Evolutionary conservation across 768 basidiomycete genomes (phyloP).

Genomic region (Trametes cubensis): DNA sequence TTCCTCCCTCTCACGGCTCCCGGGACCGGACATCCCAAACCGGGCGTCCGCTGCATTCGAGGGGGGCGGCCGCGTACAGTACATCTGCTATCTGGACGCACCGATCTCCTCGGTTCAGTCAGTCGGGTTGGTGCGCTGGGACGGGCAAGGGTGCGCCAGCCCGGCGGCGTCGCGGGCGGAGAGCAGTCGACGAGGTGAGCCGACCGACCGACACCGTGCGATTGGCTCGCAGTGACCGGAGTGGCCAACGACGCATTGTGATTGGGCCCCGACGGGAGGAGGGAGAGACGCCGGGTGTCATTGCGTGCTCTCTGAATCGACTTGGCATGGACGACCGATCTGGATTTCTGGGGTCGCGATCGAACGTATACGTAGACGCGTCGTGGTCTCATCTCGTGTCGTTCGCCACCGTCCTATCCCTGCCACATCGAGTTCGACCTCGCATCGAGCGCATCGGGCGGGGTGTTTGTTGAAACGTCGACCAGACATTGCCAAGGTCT

Average conservation of each 20-base stretch:
- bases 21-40: background rate
- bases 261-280: background rate
- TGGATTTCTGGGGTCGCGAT: background rate
- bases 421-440: too few relatives aligned
- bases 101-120: background rate
- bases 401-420: too few relatives aligned
- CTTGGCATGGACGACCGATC: constrained; percentile 3
- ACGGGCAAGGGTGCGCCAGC: background rate
- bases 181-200: background rate
- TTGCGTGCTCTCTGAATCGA: background rate
- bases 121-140: background rate
- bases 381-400: background rate
- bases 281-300: too few relatives aligned
- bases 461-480: too few relatives aligned
- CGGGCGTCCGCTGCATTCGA: background rate
- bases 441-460: too few relatives aligned
- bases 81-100: constrained; percentile 4
- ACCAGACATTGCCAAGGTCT: too few relatives aligned
- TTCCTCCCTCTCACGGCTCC: too few relatives aligned
- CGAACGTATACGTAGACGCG: background rate
- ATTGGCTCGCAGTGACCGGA: background rate
- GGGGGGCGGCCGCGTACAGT: constrained; percentile 2
- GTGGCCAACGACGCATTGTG: background rate
- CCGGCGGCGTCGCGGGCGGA: background rate
- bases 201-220: background rate